Base-by-base conservation (phyloP, 1,284 basidiomycete genomes). In the Malassezia slooffiae region DNA sequence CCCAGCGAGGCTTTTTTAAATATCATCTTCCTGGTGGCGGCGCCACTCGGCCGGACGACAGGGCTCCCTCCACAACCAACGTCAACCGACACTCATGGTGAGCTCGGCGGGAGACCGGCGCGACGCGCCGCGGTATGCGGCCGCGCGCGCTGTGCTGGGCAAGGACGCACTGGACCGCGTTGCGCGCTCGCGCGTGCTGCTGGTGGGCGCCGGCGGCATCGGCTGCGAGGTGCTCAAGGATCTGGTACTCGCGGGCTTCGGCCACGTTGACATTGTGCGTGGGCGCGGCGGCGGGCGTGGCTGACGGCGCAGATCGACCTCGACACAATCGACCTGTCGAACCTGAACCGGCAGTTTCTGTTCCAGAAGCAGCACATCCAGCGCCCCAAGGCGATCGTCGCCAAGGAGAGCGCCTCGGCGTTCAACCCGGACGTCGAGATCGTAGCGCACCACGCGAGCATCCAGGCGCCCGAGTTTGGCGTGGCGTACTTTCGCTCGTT, bases 161-260 rank as follows among this genome's bases (percentile, higher is more conserved):
- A 29, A 35, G 10, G 23, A 27, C 1, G 41, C 33, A 3, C 11
- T 24, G 23, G 36, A 37, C 21, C 35, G 41, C n/a, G 16, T 58
- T 5, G 19, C 21, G 23, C n/a, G 22, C 5, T 46, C 50, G 20
- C 37, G 38, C 2, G 28, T 93, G 23, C 74, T 96, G 49, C 77
- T 95, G n/a, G 88, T 96, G 24, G 90, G 90, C 22, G 89, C 89
- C 17, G 90, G 90, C 44, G 90, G 90, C 0, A 97, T 97, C 65
- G 91, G 93, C 2, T 96, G 91, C 69, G 93, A 99, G 74, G 77
- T 99, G 12, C 72, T 99, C 58, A 99, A 99, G 74, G 95, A 96
- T 70, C 77, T 96, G 44, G 90, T 93, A 19, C 73, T 91, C 35
- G 82, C 85, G 4, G 91, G 91, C 16, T 93, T 96, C 58, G 83